Conservation (phyloP, 1,284 basidiomycete species). For the Rhodofomes roseus region DNA sequence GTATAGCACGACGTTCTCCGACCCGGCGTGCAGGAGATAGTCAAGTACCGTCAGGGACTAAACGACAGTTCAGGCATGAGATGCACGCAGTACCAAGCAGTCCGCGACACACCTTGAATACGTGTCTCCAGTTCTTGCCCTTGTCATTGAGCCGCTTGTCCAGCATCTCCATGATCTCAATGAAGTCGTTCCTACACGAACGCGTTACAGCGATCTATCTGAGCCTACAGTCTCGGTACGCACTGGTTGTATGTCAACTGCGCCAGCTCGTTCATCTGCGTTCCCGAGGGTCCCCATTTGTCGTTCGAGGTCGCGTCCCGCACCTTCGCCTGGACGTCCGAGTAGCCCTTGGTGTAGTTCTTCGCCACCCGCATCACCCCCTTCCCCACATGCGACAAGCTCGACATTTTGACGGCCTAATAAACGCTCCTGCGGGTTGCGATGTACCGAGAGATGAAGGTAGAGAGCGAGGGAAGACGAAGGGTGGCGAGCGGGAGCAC, state of each 20-base stretch:
- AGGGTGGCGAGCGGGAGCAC: neutral
- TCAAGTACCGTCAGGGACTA: constrained; percentile 94
- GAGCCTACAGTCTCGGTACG: constrained; percentile 30
- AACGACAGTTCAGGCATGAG: too few species aligned
- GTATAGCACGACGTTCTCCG: constrained; percentile 98
- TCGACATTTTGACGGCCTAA: constrained; percentile 16
- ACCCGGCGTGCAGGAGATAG: constrained; percentile 95
- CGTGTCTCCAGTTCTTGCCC: constrained; percentile 99
- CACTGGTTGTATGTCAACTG: constrained; percentile 98
- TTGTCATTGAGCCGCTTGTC: constrained; percentile 99
- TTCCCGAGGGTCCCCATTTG: constrained; percentile 97
- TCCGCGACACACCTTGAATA: constrained; percentile 79
- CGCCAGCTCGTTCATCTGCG: constrained; percentile 99
- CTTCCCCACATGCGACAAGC: constrained; percentile 72
- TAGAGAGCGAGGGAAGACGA: neutral
- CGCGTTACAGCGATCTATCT: neutral
- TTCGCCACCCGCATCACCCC: constrained; percentile 84
- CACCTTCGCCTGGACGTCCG: constrained; percentile 92
- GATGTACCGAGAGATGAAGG: neutral
- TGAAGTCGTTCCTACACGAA: constrained; percentile 84
- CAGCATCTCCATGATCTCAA: constrained; percentile 99
- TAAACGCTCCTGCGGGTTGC: neutral
- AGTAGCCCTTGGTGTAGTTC: constrained; percentile 95
- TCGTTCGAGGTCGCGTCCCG: constrained; percentile 99
- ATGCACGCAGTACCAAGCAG: too few species aligned